These are phyloP conservation scores for Circinella umbellata DNA, from an alignment of 371 early-diverging fungal species.

Conservation along the genomic window DNA sequence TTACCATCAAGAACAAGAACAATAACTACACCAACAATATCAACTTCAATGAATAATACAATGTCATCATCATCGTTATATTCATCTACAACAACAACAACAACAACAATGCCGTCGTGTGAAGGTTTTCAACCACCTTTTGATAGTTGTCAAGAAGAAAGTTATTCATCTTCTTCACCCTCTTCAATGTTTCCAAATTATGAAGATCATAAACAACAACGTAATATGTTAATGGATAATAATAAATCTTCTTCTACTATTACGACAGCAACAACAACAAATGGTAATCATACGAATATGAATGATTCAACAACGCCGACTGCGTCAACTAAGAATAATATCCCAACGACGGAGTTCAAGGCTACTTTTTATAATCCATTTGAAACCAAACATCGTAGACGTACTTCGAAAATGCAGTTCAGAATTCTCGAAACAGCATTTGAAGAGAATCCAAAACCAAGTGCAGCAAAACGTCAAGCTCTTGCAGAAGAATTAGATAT, in stretches of 20 bases:
- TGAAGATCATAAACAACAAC: slow-evolving; percentile 2
- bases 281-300: too few relatives aligned
- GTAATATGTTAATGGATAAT: not conserved
- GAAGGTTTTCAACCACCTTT: slow-evolving; percentile 17
- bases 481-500: slow-evolving; percentile 80
- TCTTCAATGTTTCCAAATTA: not conserved
- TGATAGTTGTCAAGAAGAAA: slow-evolving; percentile 6
- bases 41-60: slow-evolving; percentile 1
- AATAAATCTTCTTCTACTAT: too few relatives aligned
- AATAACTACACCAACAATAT: not conserved
- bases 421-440: slow-evolving; percentile 72
- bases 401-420: slow-evolving; percentile 74
- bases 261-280: too few relatives aligned
- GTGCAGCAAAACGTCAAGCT: slow-evolving; percentile 59
- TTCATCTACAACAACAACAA: not conserved
- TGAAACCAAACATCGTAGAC: slow-evolving; percentile 75
- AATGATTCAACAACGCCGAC: too few relatives aligned
- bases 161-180: not conserved
- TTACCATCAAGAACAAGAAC: not conserved
- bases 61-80: not conserved
- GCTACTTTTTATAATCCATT: slow-evolving; percentile 78
- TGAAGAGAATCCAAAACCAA: slow-evolving; percentile 74
- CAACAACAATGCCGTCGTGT: not conserved
- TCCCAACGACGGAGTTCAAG: slow-evolving; percentile 31
- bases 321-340: too few relatives aligned